A percentile compares a stretch with the other conserved stretches of the same genome.
Conservation (phyloP, 768 basidiomycete species). For the Pleurotus pulmonarius region DNA sequence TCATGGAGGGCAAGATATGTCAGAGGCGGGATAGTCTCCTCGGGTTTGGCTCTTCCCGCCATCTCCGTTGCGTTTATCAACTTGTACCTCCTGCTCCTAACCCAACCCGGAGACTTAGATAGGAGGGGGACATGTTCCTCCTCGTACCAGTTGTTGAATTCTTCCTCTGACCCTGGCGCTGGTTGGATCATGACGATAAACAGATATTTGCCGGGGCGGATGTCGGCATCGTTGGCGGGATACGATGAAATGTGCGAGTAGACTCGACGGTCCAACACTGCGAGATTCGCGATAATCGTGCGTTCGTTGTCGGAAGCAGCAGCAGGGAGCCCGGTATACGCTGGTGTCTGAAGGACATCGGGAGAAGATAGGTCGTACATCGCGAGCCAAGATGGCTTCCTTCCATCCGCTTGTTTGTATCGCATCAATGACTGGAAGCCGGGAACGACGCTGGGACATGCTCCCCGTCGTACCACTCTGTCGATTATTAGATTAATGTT, state of each 20-base stretch:
- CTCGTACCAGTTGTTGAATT: constrained; percentile 34
- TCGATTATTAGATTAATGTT: neutral
- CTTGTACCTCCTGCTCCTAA: constrained; percentile 24
- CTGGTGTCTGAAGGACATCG: constrained; percentile 17
- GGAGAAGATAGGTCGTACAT: constrained; percentile 23
- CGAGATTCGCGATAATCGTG: constrained; percentile 18
- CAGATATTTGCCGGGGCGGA: constrained; percentile 20
- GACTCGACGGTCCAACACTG: constrained; percentile 19
- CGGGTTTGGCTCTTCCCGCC: constrained; percentile 10
- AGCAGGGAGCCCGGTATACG: constrained; percentile 16
- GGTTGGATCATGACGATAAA: constrained; percentile 19
- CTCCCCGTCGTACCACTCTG: constrained; percentile 32
- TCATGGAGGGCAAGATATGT: constrained; percentile 32
- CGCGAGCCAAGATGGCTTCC: constrained; percentile 25
- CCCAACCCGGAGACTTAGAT: constrained; percentile 26
- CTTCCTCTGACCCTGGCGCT: constrained; percentile 19
- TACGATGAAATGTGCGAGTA: constrained; percentile 16
- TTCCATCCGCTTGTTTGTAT: constrained; percentile 22
- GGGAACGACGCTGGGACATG: constrained; percentile 25
- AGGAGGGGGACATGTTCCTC: constrained; percentile 29
- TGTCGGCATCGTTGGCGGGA: constrained; percentile 7
- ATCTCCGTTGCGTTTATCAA: constrained; percentile 17
- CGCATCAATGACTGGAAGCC: constrained; percentile 22
- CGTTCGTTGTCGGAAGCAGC: constrained; percentile 22
- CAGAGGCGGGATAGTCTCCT: constrained; percentile 10